A percentile compares a stretch with the other conserved stretches of the same genome.
phyloP scores from a whole-genome alignment of 192 early-diverging fungal genomes.

The Coemansia reversa region DNA sequence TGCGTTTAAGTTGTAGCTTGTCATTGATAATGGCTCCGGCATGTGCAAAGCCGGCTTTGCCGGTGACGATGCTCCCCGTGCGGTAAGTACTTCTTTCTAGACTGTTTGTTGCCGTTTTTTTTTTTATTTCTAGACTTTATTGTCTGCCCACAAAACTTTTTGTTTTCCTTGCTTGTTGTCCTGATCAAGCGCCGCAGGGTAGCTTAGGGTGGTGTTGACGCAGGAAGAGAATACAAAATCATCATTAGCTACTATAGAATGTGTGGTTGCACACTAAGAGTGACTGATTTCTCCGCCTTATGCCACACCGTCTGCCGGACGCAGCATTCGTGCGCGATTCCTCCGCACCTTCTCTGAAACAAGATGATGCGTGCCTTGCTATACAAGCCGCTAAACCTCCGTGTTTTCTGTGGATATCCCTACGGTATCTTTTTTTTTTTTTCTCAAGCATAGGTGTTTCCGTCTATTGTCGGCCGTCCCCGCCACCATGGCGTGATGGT shows the following conservation, averaged over 20 bases:
- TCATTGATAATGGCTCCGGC: constrained; percentile 92
- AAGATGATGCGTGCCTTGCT: background rate
- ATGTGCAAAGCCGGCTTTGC: constrained; percentile 96
- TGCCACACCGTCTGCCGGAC: no score
- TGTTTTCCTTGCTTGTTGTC: background rate
- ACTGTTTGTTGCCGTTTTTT: no score
- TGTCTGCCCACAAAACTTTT: background rate
- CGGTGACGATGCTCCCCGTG: constrained; percentile 87
- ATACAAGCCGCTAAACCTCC: constrained; percentile 1
- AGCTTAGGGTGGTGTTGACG: background rate
- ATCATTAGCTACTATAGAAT: no score
- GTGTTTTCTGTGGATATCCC: constrained; percentile 5
- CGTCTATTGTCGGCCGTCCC: constrained; percentile 83
- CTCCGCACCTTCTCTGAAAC: no score
- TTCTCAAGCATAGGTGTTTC: constrained; percentile 58
- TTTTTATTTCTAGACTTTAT: no score
- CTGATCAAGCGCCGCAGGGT: background rate
- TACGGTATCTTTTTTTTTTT: constrained; percentile 13
- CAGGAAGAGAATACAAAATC: no score
- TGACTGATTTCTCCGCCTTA: no score
- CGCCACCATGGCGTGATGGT: constrained; percentile 88
- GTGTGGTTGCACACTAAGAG: no score
- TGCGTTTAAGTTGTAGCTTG: constrained; percentile 56
- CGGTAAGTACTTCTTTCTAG: constrained; percentile 56
- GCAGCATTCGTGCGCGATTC: no score